Evolutionary conservation across 2,329 filamentous ascomycete genomes (phyloP), one percentile per base, ranked within the genome.

Genomic region (Curvularia verruculosa): DNA sequence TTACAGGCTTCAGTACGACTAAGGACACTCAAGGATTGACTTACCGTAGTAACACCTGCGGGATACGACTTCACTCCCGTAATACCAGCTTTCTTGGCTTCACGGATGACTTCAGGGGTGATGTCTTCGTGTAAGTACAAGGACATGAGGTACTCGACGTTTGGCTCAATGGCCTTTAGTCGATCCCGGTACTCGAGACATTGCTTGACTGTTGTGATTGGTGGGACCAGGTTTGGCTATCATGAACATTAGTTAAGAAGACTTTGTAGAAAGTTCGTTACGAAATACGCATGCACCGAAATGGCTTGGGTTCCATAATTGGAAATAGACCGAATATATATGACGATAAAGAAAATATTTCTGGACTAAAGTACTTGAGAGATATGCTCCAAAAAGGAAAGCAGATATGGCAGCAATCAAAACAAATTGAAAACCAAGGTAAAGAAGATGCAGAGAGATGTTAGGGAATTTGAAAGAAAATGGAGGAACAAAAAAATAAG

Each of bases 41-140:
- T 56, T 64, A 72, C 69, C 1, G 72, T 76, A 12, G 72, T 76
- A 7, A 76, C 74, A 34, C 80, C 81, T 19, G 80, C 80, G 5
- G 81, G 81, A 66, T 92, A 92, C 45, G 87, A 83, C 77, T 92
- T 92, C 47, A 92, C 85, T 29, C 89, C 89, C 23, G 80, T 81
- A 66, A 96, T 85, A 6, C 91, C 91, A 2, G 87, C 86, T 52
- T 83, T 81, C 61, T 89, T 88, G 41, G 92, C 92, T 67, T 91
- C 84, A 48, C 83, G 83, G 67, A 96, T 91, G 10, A 79, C 80
- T 29, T 79, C 79, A 2, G 80, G 79, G 1, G 77, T 81, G 60
- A 82, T 81, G 50, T 75, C 73, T 15, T 79, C 78, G 60, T 83
- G 81, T 5, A 83, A 73, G 61, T 83, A 83, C 5, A 83, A 73